Base-by-base conservation (phyloP, 768 basidiomycete species). In the Mycena latifolia region DNA sequence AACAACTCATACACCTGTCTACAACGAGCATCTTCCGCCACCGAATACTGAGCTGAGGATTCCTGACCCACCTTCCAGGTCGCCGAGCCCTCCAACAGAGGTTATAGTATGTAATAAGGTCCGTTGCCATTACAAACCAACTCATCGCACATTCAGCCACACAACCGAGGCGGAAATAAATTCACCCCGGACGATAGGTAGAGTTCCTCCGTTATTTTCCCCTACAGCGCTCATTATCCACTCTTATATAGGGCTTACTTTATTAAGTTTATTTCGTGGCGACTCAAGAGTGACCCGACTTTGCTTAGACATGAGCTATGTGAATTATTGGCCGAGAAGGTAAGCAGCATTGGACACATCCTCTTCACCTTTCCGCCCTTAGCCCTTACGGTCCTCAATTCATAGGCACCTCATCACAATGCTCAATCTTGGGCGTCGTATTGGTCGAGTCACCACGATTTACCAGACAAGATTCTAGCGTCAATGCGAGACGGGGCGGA, bases 331-430 rank as follows among this genome's bases (percentile, higher is more conserved):
- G 82, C 85, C 20, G 79, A 86, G 70, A 91, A 90, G 81, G 91
- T 85, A 60, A 62, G 76, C 43, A 55, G 39, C 22, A 41, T 50
- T 51, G 20, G 48, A 25, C 37, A n/a, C n/a, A n/a, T n/a, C n/a
- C n/a, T n/a, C n/a, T n/a, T n/a, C n/a, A n/a, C 18, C 20, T 43
- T 12, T 45, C 6, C 8, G 53, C 37, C 27, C 48, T 27, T 41
- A 33, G 67, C 58, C 47, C 45, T 73, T 22, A 37, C 61, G 39
- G 41, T 50, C 24, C 41, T 29, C 1, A 20, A 47, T 52, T 39
- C 28, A n/a, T 66, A 92, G 90, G 88, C 83, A n/a, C 88, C 90
- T 35, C 89, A 91, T 75, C 91, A 92, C 70, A 84, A 77, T 41
- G 71, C 79, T n/a, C 77, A 76, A 33, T 92, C 90, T 0, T 92